Evolutionary conservation across 352 stramenopile species (phyloP).

Genomic region (Globisporangium takayamanum): DNA sequence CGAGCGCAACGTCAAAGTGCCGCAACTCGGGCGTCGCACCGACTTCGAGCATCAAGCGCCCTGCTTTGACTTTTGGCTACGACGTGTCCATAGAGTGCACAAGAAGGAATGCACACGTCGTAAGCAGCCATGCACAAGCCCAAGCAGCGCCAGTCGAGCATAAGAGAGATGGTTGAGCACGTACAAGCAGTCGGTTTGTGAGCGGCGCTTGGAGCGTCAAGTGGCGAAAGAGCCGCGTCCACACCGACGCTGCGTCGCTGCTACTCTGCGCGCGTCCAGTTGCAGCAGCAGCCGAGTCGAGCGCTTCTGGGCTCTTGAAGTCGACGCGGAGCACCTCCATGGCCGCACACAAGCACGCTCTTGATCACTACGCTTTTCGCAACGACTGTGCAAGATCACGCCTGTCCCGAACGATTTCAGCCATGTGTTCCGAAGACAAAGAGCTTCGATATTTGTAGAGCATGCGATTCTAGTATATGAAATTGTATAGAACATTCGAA

Average conservation of each 20-base stretch:
- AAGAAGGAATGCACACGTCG: background rate
- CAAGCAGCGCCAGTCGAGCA: background rate
- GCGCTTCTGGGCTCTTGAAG: slow-evolving; percentile 11
- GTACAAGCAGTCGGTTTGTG: slow-evolving; percentile 38
- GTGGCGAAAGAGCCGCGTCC: slow-evolving; percentile 46
- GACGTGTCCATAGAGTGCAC: background rate
- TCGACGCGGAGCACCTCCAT: slow-evolving; percentile 17
- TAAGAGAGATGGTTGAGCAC: background rate
- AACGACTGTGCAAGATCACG: background rate
- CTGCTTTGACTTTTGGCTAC: slow-evolving; percentile 59
- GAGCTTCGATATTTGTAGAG: background rate
- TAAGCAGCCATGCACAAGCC: background rate
- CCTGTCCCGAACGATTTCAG: background rate
- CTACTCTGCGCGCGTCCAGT: background rate
- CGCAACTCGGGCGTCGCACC: slow-evolving; percentile 47
- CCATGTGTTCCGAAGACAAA: background rate
- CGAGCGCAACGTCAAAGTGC: slow-evolving; percentile 57
- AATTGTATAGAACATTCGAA: slow-evolving; percentile 1
- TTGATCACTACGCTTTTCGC: background rate
- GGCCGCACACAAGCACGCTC: background rate
- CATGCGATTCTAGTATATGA: too few relatives aligned
- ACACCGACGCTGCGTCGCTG: slow-evolving; percentile 22
- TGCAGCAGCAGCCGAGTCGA: background rate
- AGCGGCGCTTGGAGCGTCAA: slow-evolving; percentile 25
- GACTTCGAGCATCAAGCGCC: slow-evolving; percentile 50